These are phyloP conservation scores for Pharus latifolius DNA, from an alignment of 176 grass and related monocot species.

Conservation along the genomic window DNA sequence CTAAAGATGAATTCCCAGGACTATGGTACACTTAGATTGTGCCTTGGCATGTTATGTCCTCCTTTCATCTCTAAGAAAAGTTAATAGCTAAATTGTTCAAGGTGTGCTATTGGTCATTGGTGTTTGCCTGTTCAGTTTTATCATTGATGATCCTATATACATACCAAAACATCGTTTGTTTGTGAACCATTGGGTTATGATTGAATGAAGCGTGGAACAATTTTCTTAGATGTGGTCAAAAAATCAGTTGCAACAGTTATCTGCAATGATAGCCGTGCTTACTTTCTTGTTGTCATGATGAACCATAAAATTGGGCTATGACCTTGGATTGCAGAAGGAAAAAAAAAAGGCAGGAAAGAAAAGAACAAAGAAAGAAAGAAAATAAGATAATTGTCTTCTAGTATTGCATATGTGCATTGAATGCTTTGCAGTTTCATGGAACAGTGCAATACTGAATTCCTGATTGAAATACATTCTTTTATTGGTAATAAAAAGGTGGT, in stretches of 20 bases:
- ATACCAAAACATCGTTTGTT: background rate
- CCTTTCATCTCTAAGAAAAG: background rate
- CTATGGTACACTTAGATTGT: background rate
- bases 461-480: constrained; percentile 5
- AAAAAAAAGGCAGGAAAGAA: background rate
- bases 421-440: background rate
- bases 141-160: background rate
- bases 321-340: background rate
- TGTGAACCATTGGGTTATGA: background rate
- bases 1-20: background rate
- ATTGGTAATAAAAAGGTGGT: background rate
- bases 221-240: background rate
- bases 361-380: background rate
- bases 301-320: background rate
- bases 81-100: background rate
- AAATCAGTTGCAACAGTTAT: background rate
- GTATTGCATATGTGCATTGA: background rate
- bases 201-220: background rate
- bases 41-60: background rate
- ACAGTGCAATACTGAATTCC: too few species aligned
- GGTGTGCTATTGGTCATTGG: background rate
- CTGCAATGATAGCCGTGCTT: background rate
- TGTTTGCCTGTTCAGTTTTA: background rate
- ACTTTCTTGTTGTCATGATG: background rate
- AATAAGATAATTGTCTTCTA: too few species aligned